These are phyloP conservation scores for Trichoderma sp. DNA, from an alignment of 2,329 filamentous ascomycete genomes.

Conservation along the genomic window DNA sequence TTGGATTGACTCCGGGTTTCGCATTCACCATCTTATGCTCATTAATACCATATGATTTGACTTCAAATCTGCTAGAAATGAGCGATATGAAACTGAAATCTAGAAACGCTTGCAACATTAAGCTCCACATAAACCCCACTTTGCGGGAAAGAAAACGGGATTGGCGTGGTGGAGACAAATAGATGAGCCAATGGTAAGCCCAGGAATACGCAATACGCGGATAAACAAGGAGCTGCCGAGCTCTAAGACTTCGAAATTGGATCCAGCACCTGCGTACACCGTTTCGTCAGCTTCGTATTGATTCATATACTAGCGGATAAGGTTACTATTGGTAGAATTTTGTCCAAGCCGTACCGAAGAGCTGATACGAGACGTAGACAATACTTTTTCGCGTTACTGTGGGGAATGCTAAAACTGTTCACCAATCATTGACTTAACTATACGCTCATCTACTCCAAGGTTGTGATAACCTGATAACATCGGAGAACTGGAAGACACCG, in stretches of 20 bases:
- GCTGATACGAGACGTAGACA: not conserved
- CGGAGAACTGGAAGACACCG: not conserved
- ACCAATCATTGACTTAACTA: constrained; percentile 5
- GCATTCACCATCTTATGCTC: not conserved
- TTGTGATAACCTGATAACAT: too few species aligned
- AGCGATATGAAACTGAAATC: not conserved
- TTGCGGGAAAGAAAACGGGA: not conserved
- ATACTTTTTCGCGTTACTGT: not conserved
- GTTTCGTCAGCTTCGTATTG: constrained; percentile 7
- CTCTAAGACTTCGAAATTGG: not conserved
- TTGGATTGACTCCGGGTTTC: not conserved
- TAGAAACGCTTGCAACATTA: not conserved
- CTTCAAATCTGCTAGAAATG: not conserved
- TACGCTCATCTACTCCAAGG: constrained; percentile 2
- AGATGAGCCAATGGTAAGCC: not conserved
- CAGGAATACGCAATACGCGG: constrained; percentile 23
- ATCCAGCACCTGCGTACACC: not conserved
- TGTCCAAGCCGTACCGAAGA: not conserved
- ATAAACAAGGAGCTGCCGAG: not conserved
- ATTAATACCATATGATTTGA: not conserved
- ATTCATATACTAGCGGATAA: not conserved
- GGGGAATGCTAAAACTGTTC: not conserved
- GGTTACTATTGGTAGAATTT: not conserved
- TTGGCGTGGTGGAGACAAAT: not conserved
- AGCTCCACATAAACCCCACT: not conserved